Evolutionary conservation across 345 rosid species (phyloP).

Genomic region (Eucalyptus marginata): DNA sequence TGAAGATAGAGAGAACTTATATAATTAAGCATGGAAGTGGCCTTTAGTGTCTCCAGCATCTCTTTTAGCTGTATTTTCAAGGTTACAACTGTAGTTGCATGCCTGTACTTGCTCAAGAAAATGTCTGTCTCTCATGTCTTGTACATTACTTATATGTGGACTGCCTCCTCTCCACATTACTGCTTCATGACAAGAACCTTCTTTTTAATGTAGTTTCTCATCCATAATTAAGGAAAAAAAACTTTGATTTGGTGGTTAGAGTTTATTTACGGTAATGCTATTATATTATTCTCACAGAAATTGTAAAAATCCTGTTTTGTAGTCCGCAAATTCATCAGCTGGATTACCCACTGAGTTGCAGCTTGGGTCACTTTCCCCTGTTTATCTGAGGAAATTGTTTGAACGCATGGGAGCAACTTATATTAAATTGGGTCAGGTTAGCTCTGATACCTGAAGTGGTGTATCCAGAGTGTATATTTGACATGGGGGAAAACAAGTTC

Average conservation of each 20-base stretch:
- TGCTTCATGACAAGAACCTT: not conserved
- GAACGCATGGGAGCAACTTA: constrained; percentile 99
- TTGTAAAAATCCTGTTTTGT: constrained; percentile 1
- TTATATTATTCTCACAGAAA: not conserved
- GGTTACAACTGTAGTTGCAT: not conserved
- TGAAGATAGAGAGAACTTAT: not conserved
- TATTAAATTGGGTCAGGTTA: constrained; percentile 89
- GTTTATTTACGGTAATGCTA: not conserved
- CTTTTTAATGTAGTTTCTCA: not conserved
- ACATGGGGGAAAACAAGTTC: not conserved
- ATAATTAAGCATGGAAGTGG: not conserved
- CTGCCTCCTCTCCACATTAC: not conserved
- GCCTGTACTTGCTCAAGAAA: not conserved
- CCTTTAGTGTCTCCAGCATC: not conserved
- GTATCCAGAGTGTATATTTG: not conserved
- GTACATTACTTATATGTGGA: not conserved
- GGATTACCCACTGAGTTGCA: constrained; percentile 56
- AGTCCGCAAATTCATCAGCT: constrained; percentile 53
- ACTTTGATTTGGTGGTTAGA: not conserved
- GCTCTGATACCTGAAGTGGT: not conserved
- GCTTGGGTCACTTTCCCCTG: constrained; percentile 82
- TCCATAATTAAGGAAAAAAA: not conserved
- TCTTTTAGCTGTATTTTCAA: not conserved
- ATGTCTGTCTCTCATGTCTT: not conserved
- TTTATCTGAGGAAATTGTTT: constrained; percentile 82